Percentiles rank a stretch among this genome's conserved stretches.
These are phyloP conservation scores for Ogataea minuta DNA, from an alignment of 805 yeast genomes.

Conservation along the genomic window DNA sequence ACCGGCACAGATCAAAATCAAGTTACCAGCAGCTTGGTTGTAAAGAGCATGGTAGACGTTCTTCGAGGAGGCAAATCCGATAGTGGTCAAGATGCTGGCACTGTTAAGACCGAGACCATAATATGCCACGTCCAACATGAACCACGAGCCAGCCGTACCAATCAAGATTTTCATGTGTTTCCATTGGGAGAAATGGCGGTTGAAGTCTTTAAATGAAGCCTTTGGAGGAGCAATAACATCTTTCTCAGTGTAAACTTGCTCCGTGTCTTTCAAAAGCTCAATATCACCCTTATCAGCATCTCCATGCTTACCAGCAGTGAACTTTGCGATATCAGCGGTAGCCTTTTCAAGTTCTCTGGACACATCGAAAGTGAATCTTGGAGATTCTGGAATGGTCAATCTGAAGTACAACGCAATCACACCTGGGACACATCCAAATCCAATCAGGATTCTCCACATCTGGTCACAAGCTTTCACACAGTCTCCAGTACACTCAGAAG, in stretches of 20 bases:
- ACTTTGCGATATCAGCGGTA: conserved; percentile 54
- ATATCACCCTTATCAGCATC: conserved; percentile 45
- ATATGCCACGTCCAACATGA: conserved; percentile 83
- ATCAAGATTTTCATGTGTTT: conserved; percentile 76
- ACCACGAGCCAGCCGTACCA: conserved; percentile 94
- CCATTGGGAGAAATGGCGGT: conserved; percentile 78
- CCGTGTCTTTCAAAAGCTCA: conserved; percentile 45
- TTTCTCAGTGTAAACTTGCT: conserved; percentile 35
- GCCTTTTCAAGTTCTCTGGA: conserved; percentile 55
- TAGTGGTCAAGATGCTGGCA: conserved; percentile 73
- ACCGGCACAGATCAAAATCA: conserved; percentile 93
- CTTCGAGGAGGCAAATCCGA: conserved; percentile 73
- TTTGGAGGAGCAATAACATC: conserved; percentile 60
- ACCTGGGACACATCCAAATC: conserved; percentile 92
- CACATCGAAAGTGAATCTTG: conserved; percentile 84
- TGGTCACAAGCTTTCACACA: conserved; percentile 83
- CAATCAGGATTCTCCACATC: conserved; percentile 91
- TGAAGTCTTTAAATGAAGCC: conserved; percentile 77
- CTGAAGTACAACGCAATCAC: conserved; percentile 80
- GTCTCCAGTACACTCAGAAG: conserved; percentile 57
- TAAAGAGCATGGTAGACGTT: conserved; percentile 70
- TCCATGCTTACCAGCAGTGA: conserved; percentile 49
- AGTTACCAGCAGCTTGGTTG: conserved; percentile 86
- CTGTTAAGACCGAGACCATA: conserved; percentile 87
- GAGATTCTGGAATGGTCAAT: conserved; percentile 92